Evolutionary conservation across 2,329 filamentous ascomycete species (phyloP), one percentile per base, ranked within the genome.

Genomic region (Polytolypa hystricis): DNA sequence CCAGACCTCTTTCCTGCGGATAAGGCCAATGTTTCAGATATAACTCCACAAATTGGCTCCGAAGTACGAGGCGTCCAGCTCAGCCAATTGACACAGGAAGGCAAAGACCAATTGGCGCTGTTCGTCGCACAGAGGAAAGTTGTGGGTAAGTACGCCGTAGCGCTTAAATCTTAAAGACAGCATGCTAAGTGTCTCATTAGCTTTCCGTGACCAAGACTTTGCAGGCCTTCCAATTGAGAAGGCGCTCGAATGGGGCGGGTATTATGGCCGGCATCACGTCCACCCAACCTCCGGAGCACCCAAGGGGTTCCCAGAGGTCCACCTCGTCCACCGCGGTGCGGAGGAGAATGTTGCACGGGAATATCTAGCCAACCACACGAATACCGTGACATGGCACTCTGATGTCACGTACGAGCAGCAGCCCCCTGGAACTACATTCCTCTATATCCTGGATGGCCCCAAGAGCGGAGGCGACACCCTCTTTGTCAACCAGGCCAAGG

Each of bases 351-450:
- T 67, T 2, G 71, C 67, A 14, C 62, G 71, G 14, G 66, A 72
- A 33, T 82, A 81, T 58, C 78, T 85, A 46, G 62, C 71, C 37
- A 73, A 74, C 31, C 73, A 81, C 15, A 87, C 82, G 3, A 89
- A 79, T 60, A 83, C 79, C 1, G 77, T 93, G 1, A 84, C 84
- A 5, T 94, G 85, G 85, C 86, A 94, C 62, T 83, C 79, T 0
- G 86, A 94, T 47, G 79, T 93, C 1, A 83, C 81, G 0, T 94
- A 93, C 54, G 87, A 94, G 64, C 66, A 74, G 47, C 86, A 95
- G 61, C 85, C 87, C 1, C 85, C 87, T 0, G 84, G 85, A 19
- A 94, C 85, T 0, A 93, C 87, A 0, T 93, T 94, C 61, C 61
- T 94, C 23, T 93, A 93, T 54, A 70, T 86, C 33, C 71, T 95